Conservation (phyloP, 2,329 filamentous ascomycete genomes). For the Didymella keratinophila region DNA sequence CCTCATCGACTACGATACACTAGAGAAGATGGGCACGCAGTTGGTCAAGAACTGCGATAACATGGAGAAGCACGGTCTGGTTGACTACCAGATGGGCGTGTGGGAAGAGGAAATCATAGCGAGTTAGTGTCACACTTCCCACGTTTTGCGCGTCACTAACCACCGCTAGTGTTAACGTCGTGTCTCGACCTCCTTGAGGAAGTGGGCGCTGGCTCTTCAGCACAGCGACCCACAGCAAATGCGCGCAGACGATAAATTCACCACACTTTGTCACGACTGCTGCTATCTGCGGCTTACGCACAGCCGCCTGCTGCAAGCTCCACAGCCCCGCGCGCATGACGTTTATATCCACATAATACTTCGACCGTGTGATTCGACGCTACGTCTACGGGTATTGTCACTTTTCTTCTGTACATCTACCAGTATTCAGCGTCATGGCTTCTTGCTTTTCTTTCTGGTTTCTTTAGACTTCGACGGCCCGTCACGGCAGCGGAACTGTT, state of each 20-base stretch:
- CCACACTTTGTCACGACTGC: constrained; percentile 7
- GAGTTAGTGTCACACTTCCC: constrained; percentile 63
- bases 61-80: constrained; percentile 88
- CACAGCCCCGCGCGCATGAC: constrained; percentile 12
- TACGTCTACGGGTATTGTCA: constrained; percentile 14
- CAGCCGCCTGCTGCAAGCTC: constrained; percentile 23
- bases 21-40: constrained; percentile 83
- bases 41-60: constrained; percentile 83
- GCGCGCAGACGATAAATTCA: constrained; percentile 45
- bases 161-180: constrained; percentile 57
- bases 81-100: constrained; percentile 97
- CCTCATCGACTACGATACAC: constrained; percentile 71
- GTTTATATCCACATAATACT: constrained; percentile 24
- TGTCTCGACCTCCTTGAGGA: constrained; percentile 63
- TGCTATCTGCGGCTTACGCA: neutral
- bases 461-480: constrained; percentile 24
- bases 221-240: constrained; percentile 42
- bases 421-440: constrained; percentile 28
- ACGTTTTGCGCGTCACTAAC: constrained; percentile 19
- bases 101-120: constrained; percentile 92
- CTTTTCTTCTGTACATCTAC: constrained; percentile 41
- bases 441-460: constrained; percentile 22
- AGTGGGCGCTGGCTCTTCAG: constrained; percentile 42
- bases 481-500: constrained; percentile 19
- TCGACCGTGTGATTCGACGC: constrained; percentile 12